phyloP scores from a whole-genome alignment of 2,329 filamentous ascomycete genomes.

The Calcarisporium arbuscula region DNA sequence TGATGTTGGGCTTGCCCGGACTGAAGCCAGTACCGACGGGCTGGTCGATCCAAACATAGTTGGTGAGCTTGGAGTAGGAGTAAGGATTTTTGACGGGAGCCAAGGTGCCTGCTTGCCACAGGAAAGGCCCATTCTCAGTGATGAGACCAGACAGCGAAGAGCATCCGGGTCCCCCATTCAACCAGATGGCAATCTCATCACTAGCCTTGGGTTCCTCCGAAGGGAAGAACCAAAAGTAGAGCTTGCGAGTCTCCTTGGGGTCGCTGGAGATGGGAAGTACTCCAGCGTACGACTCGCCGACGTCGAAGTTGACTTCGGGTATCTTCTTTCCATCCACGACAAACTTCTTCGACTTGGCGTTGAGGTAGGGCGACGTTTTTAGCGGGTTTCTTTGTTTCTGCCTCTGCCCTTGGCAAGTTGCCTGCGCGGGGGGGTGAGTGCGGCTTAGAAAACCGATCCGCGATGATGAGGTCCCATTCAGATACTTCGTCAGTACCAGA shows the following conservation, averaged over 20 bases:
- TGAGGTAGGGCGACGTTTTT: no score
- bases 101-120: slow-evolving; percentile 64
- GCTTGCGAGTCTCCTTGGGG: slow-evolving; percentile 38
- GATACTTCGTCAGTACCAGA: no score
- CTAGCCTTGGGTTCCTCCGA: slow-evolving; percentile 35
- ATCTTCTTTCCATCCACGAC: slow-evolving; percentile 57
- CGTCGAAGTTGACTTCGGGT: slow-evolving; percentile 64
- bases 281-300: slow-evolving; percentile 61
- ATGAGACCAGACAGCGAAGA: slow-evolving; percentile 61
- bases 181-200: slow-evolving; percentile 58
- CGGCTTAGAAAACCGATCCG: no score
- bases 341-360: slow-evolving; percentile 30
- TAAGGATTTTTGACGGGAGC: slow-evolving; percentile 60
- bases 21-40: slow-evolving; percentile 63
- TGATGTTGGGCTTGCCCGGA: slow-evolving; percentile 56
- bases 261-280: slow-evolving; percentile 44
- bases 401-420: no score
- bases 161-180: slow-evolving; percentile 53
- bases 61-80: slow-evolving; percentile 48
- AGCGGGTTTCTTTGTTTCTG: no score
- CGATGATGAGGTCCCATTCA: no score
- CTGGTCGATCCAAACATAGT: slow-evolving; percentile 67
- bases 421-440: no score
- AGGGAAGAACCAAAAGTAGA: slow-evolving; percentile 65
- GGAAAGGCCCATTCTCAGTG: slow-evolving; percentile 70